Evolutionary conservation across 1,284 basidiomycete genomes (phyloP).

Genomic region (Sphagnurus paluster): DNA sequence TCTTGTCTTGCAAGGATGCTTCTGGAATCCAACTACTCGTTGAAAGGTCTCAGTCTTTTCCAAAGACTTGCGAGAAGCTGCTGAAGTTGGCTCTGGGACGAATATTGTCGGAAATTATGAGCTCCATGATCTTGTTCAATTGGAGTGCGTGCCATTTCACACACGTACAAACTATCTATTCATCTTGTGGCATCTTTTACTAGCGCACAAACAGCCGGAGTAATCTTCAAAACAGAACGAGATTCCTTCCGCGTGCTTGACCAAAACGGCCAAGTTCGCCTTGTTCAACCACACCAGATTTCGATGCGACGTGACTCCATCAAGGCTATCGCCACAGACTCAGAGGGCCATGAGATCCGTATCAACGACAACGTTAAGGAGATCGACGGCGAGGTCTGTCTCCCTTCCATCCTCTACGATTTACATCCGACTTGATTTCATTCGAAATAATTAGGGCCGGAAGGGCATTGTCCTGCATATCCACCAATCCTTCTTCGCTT

Average conservation of each 20-base stretch:
- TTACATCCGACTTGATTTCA: constrained; percentile 4
- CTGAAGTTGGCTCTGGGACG: constrained; percentile 90
- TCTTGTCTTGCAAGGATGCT: background rate
- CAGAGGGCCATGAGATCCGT: constrained; percentile 81
- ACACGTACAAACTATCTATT: constrained; percentile 9
- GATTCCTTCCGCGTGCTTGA: constrained; percentile 95
- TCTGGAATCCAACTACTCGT: constrained; percentile 7
- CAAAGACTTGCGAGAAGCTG: constrained; percentile 96
- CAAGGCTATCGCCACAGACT: constrained; percentile 87
- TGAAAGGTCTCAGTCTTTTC: constrained; percentile 91
- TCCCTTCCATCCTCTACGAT: background rate
- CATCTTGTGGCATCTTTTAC: no score
- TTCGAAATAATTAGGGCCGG: constrained; percentile 53
- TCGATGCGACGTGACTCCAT: constrained; percentile 86
- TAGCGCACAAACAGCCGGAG: constrained; percentile 90
- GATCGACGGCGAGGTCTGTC: constrained; percentile 79
- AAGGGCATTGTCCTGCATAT: constrained; percentile 94
- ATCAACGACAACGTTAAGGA: constrained; percentile 95
- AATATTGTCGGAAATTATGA: constrained; percentile 94
- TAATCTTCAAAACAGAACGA: constrained; percentile 97
- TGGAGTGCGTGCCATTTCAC: constrained; percentile 67
- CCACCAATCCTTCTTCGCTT: constrained; percentile 93
- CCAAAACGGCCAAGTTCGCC: constrained; percentile 87
- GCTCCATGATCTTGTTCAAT: constrained; percentile 93
- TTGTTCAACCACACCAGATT: constrained; percentile 95